These are phyloP conservation scores for Blepharisma japonicum DNA, from an alignment of 73 alveolate species.

Conservation along the genomic window DNA sequence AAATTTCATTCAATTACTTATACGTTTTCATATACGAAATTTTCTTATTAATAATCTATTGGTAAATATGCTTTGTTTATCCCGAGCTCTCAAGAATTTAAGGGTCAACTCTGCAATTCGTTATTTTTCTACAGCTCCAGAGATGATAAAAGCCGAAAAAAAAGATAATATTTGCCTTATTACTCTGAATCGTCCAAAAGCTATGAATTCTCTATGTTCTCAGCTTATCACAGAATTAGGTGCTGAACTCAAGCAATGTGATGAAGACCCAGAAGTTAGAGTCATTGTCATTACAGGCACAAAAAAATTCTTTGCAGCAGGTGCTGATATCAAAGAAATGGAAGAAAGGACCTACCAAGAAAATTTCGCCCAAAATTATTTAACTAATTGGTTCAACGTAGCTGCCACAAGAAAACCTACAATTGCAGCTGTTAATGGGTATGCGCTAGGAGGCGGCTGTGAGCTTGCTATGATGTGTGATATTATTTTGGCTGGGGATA, in stretches of 20 bases:
- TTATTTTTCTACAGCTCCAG: not conserved
- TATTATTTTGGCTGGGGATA: slow-evolving; percentile 90
- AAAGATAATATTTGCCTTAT: slow-evolving; percentile 77
- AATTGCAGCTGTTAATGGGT: slow-evolving; percentile 97
- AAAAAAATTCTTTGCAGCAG: slow-evolving; percentile 97
- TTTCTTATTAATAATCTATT: too few species aligned
- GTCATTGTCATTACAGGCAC: slow-evolving; percentile 93
- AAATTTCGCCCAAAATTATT: slow-evolving; percentile 39
- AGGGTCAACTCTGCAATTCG: too few species aligned
- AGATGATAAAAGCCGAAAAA: slow-evolving; percentile 35
- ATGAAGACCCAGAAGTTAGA: slow-evolving; percentile 73
- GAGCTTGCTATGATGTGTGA: slow-evolving; percentile 99
- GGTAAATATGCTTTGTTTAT: too few species aligned
- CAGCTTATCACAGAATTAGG: slow-evolving; percentile 76
- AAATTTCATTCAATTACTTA: too few species aligned
- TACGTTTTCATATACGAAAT: too few species aligned
- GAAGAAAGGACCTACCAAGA: slow-evolving; percentile 64
- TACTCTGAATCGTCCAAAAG: slow-evolving; percentile 85
- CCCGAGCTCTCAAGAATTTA: too few species aligned
- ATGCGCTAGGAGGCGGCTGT: slow-evolving; percentile 99
- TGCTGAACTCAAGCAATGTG: slow-evolving; percentile 53
- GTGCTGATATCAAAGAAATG: slow-evolving; percentile 96
- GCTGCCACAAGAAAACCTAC: slow-evolving; percentile 77
- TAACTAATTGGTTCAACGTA: slow-evolving; percentile 60
- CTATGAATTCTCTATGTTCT: slow-evolving; percentile 90